phyloP scores from a whole-genome alignment of 2,329 filamentous ascomycete species.

The Colletotrichum sp. region DNA sequence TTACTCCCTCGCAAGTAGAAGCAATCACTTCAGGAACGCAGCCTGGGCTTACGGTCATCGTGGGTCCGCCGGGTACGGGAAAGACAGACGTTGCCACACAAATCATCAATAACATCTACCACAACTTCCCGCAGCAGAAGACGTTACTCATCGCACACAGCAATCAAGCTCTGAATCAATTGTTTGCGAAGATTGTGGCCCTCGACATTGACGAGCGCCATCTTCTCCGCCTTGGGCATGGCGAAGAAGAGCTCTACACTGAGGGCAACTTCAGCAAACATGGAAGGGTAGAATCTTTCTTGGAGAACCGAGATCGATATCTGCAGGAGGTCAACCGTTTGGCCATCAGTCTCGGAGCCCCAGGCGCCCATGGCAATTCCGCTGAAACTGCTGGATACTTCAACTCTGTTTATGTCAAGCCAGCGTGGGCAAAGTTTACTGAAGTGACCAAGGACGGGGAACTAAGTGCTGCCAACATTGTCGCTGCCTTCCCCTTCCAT shows the following conservation, averaged over 20 bases:
- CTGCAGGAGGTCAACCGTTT: constrained; percentile 86
- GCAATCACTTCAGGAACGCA: constrained; percentile 94
- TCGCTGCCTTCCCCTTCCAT: constrained; percentile 84
- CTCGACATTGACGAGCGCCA: constrained; percentile 96
- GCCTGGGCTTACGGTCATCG: constrained; percentile 89
- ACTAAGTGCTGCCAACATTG: constrained; percentile 64
- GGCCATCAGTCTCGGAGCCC: constrained; percentile 82
- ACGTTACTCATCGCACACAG: constrained; percentile 95
- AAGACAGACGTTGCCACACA: constrained; percentile 99
- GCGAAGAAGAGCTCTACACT: constrained; percentile 90
- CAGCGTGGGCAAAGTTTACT: constrained; percentile 86
- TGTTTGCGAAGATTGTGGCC: constrained; percentile 97
- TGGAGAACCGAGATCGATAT: constrained; percentile 82
- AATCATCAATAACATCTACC: constrained; percentile 98
- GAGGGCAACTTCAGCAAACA: constrained; percentile 91
- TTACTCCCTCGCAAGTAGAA: constrained; percentile 89
- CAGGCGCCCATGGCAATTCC: constrained; percentile 93
- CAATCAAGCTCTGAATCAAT: constrained; percentile 95
- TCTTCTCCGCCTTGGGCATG: constrained; percentile 88
- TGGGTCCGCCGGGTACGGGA: constrained; percentile 94
- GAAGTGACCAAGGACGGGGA: constrained; percentile 58
- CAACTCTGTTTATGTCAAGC: constrained; percentile 87
- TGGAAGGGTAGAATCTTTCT: constrained; percentile 92
- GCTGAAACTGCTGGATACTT: constrained; percentile 98
- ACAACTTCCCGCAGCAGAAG: constrained; percentile 93